Evolutionary conservation across 1,284 basidiomycete genomes (phyloP).

Genomic region (Dichomitus squalens): DNA sequence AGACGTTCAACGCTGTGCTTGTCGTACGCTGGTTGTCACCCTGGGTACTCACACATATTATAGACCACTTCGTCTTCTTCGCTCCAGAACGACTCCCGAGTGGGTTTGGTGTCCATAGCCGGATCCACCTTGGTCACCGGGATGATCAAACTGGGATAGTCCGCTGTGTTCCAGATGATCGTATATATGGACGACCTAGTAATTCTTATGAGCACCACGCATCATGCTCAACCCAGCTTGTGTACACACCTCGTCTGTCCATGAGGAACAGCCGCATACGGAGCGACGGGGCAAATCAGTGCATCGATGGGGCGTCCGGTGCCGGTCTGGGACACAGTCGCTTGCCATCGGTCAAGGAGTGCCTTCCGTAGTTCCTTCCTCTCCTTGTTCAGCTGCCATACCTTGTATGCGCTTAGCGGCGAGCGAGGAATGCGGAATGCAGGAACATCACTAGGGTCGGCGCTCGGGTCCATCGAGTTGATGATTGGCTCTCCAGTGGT

Average conservation of each 20-base stretch:
- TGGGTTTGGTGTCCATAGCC: constrained; percentile 44
- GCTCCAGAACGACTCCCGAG: constrained; percentile 42
- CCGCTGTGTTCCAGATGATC: constrained; percentile 66
- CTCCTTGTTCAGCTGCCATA: constrained; percentile 58
- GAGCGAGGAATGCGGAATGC: constrained; percentile 22
- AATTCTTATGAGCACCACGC: neutral
- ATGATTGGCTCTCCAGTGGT: constrained; percentile 34
- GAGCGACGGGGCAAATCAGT: constrained; percentile 57
- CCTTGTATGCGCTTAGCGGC: constrained; percentile 43
- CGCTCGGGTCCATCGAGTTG: constrained; percentile 39
- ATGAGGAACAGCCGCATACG: constrained; percentile 57
- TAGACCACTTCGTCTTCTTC: constrained; percentile 46
- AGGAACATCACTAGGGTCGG: constrained; percentile 25
- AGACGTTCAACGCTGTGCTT: constrained; percentile 39
- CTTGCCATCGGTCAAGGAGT: constrained; percentile 61
- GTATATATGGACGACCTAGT: constrained; percentile 39
- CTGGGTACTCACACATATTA: constrained; percentile 50
- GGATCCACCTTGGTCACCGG: constrained; percentile 67
- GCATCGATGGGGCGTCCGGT: constrained; percentile 69
- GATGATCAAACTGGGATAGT: constrained; percentile 68
- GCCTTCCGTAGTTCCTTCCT: constrained; percentile 47
- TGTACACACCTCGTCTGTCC: constrained; percentile 47
- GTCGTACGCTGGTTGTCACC: constrained; percentile 23
- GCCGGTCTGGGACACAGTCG: constrained; percentile 46
- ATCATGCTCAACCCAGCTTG: too few relatives aligned